These are phyloP conservation scores for Lactarius hatsudake DNA, from an alignment of 768 basidiomycete genomes.

Conservation along the genomic window DNA sequence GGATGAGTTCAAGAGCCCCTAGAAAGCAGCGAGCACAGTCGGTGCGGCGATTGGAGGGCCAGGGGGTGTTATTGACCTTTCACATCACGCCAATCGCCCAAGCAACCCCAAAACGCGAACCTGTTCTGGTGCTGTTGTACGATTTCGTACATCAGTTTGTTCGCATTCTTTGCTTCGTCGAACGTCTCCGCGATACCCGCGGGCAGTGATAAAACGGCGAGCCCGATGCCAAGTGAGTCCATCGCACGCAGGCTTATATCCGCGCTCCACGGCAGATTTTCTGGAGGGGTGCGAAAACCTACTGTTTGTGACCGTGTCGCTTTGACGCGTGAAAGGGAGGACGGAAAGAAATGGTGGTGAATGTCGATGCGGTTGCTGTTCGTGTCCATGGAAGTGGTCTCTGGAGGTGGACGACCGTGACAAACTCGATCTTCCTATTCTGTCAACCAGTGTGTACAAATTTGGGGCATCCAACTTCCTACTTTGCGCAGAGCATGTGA, in stretches of 20 bases:
- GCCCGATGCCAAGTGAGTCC: slow-evolving; percentile 55
- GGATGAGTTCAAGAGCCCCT: slow-evolving; percentile 62
- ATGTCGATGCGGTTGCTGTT: slow-evolving; percentile 47
- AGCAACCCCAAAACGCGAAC: slow-evolving; percentile 68
- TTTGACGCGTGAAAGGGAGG: slow-evolving; percentile 44
- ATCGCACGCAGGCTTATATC: slow-evolving; percentile 58
- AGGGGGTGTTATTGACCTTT: slow-evolving; percentile 41
- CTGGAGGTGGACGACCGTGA: background rate
- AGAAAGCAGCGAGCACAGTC: background rate
- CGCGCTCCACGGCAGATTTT: slow-evolving; percentile 64
- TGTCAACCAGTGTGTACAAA: slow-evolving; percentile 9
- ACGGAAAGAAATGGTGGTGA: slow-evolving; percentile 75
- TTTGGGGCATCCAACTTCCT: slow-evolving; percentile 23
- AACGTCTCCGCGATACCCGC: slow-evolving; percentile 44
- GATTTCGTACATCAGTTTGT: slow-evolving; percentile 46
- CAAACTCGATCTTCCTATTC: background rate
- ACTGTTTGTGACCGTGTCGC: slow-evolving; percentile 42
- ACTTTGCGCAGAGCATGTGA: slow-evolving; percentile 1
- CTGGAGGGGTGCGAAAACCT: slow-evolving; percentile 62
- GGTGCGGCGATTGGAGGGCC: background rate
- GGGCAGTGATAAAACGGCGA: slow-evolving; percentile 67
- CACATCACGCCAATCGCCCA: slow-evolving; percentile 62
- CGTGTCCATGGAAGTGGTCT: slow-evolving; percentile 1
- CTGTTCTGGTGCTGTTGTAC: slow-evolving; percentile 49
- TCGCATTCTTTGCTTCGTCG: slow-evolving; percentile 43